Percentiles rank a stretch among this genome's conserved stretches.
Conservation (phyloP, 805 yeast species). For the Sugiyamaella marilandica region DNA sequence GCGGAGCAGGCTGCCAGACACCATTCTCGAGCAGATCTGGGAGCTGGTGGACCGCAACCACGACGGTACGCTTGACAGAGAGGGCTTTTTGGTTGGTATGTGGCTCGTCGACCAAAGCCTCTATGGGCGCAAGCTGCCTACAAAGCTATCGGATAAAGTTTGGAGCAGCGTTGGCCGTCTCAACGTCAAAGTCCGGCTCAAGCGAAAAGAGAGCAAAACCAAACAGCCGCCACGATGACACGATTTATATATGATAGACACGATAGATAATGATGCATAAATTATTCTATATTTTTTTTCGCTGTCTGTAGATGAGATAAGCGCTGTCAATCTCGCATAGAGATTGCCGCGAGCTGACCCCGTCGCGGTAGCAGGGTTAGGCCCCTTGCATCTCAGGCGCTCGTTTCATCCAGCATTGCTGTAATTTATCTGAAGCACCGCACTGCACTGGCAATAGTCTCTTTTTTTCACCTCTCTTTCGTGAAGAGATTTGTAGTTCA, state of each 20-base stretch:
- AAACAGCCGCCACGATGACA: conserved; percentile 4
- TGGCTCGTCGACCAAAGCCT: conserved; percentile 96
- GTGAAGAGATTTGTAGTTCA: neutral
- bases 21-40: conserved; percentile 60
- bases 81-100: conserved; percentile 91
- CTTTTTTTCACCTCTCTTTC: neutral
- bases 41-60: conserved; percentile 48
- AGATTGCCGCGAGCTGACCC: too few relatives aligned
- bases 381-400: too few relatives aligned
- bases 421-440: too few relatives aligned
- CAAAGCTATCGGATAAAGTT: conserved; percentile 55
- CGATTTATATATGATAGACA: neutral
- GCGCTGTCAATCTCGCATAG: too few relatives aligned
- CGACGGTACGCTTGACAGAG: conserved; percentile 73
- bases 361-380: too few relatives aligned
- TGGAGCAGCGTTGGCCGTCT: conserved; percentile 70
- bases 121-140: conserved; percentile 87
- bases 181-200: conserved; percentile 35
- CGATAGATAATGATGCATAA: neutral
- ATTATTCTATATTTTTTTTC: neutral
- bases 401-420: too few relatives aligned
- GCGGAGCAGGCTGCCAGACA: conserved; percentile 66
- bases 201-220: conserved; percentile 20
- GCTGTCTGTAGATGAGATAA: neutral
- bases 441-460: neutral